Evolutionary conservation across 331 rosid genomes (phyloP), one percentile per base, ranked within the genome.

Genomic region (Rosa hybrid): DNA sequence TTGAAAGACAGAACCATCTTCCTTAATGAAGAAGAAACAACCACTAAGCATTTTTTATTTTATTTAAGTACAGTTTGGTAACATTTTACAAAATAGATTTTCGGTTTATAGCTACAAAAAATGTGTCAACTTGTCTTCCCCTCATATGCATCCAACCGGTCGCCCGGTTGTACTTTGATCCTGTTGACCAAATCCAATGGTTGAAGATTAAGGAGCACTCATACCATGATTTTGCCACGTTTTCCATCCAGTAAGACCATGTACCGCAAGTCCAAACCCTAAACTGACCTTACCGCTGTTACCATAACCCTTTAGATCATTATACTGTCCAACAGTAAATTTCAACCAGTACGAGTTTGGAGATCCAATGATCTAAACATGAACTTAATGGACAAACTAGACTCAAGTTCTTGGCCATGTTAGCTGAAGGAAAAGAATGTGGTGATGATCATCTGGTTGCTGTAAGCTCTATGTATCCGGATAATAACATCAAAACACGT

Each of bases 1-100:
- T 67, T 78, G 51, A 51, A 67, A 77, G 62, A 67, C 38, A 39
- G 64, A 68, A 50, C 39, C 21, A 34, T 49, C 51, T 48, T 71
- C 48, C 71, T 68, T n/a, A 51, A 16, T 51, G 57, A 51, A 51
- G 57, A n/a, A 51, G 59, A 16, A 53, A 53, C 59, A 6, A 53
- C 59, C 18, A 53, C 59, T 8, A 17, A 17, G 59, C 23, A 54
- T 23, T 54, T 54, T 18, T 34, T 34, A 3, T 34, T 34, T 34
- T 34, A 34, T 34, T 54, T 20, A 34, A 34, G 38, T 3, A 34
- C 4, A 34, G 39, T 34, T 34, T 3, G 39, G 39, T 34, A 34
- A 3, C 39, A 34, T 34, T 34, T 48, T 50, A 13, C 54, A 13
- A 17, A 50, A 49, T 17, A 49, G 54, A 49, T 49, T 49, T 4